Base-by-base conservation (phyloP, 148 eudicot species). In the Salicornia ramosissima region DNA sequence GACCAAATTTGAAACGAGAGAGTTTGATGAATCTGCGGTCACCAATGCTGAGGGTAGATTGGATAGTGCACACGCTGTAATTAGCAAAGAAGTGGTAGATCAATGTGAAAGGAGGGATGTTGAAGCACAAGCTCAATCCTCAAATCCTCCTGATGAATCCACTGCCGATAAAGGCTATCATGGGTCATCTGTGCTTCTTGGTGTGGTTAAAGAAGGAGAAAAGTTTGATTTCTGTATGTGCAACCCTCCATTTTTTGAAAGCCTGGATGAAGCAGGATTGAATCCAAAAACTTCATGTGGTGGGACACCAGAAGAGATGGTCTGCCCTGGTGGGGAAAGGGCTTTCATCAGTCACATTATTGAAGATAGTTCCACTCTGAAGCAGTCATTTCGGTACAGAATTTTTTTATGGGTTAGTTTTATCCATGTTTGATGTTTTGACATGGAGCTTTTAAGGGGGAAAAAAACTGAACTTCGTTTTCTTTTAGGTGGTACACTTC, bases 221-320 rank as follows among this genome's bases (percentile, higher is more conserved):
- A 81, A 39, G 54, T 90, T 94, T 82, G 98, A 90, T 81, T 94
- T 94, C 57, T 94, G 98, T 75, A 94, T 94, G 97, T 94, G 98
- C 72, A 90, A 94, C 72, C 98, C 98, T 60, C 98, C 98, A 46
- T 94, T 94, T 75, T 94, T 94, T 30, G 98, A 88, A 81, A 82
- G 91, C 63, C 90, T 94, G 86, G 89, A 87, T 74, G 92, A 88
- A 83, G 87, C 92, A 54, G 97, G 98, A 60, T 72, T 81, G 53
- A 94, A 94, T 87, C 96, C 96, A 16, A 90, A 86, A 76, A 94
- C 98, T 65, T 86, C 97, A 34, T 94, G 98, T 80, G 98, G 97
- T 75, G 98, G 98, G 73, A 94, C 96, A 43, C 80, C 81, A 3
- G 81, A 75, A 33, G 97, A 94, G 83, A 93, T 93, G 98, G 96